A percentile compares a stretch with the other conserved stretches of the same genome.
These are phyloP conservation scores for Triangularia verruculosa DNA, from an alignment of 2,329 filamentous ascomycete genomes.

Conservation along the genomic window DNA sequence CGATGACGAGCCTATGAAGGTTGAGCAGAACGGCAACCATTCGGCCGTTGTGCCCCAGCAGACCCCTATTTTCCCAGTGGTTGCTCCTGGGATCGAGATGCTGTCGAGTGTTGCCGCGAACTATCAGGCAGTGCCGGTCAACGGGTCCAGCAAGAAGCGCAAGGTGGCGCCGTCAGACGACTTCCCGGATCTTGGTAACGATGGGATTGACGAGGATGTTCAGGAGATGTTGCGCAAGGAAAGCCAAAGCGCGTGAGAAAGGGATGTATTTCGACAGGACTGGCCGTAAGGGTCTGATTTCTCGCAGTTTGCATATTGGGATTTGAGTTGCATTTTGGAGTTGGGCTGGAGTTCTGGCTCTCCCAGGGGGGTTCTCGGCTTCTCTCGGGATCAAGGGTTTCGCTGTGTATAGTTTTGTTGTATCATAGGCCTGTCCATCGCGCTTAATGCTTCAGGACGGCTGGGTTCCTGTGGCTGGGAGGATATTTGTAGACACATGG, in stretches of 20 bases:
- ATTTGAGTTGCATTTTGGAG: not conserved
- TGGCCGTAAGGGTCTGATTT: not conserved
- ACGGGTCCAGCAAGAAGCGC: slow-evolving; percentile 56
- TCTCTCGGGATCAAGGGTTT: not conserved
- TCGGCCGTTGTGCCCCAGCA: slow-evolving; percentile 25
- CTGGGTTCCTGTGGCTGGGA: not conserved
- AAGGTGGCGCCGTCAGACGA: slow-evolving; percentile 51
- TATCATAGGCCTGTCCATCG: not conserved
- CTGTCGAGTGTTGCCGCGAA: slow-evolving; percentile 41
- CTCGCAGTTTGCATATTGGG: not conserved
- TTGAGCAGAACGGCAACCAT: slow-evolving; percentile 22
- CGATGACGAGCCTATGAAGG: slow-evolving; percentile 22
- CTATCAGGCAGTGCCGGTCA: slow-evolving; percentile 50
- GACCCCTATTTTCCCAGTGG: slow-evolving; percentile 22
- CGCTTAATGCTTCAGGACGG: not conserved
- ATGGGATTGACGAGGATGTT: slow-evolving; percentile 56
- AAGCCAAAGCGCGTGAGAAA: slow-evolving; percentile 22
- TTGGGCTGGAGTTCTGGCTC: not conserved
- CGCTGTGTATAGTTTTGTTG: not conserved
- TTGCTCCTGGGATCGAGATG: slow-evolving; percentile 39
- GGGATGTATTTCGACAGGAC: not conserved
- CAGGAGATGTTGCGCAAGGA: slow-evolving; percentile 52
- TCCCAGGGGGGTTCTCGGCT: not conserved
- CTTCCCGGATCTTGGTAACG: slow-evolving; percentile 52
- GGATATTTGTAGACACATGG: not conserved